Conservation (phyloP, 2,329 filamentous ascomycete genomes). For the Leptosphaerulina australis region DNA sequence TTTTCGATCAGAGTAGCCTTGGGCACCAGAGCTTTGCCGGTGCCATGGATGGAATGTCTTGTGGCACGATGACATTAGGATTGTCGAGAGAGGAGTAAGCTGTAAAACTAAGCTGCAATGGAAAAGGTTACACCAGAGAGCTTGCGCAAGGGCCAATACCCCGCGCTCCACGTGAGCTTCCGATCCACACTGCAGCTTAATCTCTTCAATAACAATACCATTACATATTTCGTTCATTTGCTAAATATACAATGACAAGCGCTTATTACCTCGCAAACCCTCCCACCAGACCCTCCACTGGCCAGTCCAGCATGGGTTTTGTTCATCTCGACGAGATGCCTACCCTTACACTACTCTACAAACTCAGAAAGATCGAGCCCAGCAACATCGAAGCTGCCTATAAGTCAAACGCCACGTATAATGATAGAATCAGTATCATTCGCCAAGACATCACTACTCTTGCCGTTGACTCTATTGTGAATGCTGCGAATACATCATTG, state of each 20-base stretch:
- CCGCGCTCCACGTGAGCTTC: conserved; percentile 3
- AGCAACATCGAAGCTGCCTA: conserved; percentile 19
- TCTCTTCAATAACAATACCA: background rate
- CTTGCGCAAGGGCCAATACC: conserved; percentile 6
- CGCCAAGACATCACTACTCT: conserved; percentile 83
- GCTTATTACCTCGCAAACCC: conserved; percentile 33
- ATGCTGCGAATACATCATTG: conserved; percentile 82
- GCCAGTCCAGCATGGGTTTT: conserved; percentile 34
- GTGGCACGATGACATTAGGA: too few relatives aligned
- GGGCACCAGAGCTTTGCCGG: too few relatives aligned
- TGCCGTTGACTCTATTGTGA: conserved; percentile 82
- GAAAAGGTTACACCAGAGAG: background rate
- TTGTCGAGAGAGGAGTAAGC: too few relatives aligned
- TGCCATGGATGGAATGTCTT: background rate
- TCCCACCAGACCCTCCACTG: conserved; percentile 5
- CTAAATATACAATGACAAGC: conserved; percentile 26
- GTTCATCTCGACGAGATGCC: conserved; percentile 61
- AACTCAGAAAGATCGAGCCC: conserved; percentile 56
- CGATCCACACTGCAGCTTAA: background rate
- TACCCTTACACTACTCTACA: conserved; percentile 70
- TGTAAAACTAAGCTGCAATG: background rate
- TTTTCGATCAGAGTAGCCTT: too few relatives aligned
- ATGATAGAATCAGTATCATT: conserved; percentile 72
- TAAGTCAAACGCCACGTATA: conserved; percentile 49
- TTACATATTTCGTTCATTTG: conserved; percentile 4